A percentile compares a stretch with the other conserved stretches of the same genome.
phyloP scores from a whole-genome alignment of 2,329 filamentous ascomycete species.

The Aspergillus ochraceoroseus region DNA sequence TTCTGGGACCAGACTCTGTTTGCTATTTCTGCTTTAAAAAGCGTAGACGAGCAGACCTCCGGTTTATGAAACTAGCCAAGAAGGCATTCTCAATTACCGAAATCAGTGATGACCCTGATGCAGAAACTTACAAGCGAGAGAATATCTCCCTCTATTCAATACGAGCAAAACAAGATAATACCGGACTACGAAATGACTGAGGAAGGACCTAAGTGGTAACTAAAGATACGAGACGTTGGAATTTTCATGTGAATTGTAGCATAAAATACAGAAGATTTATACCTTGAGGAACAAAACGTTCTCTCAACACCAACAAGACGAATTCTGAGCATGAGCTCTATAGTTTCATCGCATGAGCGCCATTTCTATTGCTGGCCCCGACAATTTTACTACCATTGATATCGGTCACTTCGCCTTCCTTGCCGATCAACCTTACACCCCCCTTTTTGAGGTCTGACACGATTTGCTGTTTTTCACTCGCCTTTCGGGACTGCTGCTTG shows the following conservation, averaged over 20 bases:
- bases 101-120: slow-evolving; percentile 52
- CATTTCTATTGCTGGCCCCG: slow-evolving; percentile 28
- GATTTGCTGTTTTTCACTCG: slow-evolving; percentile 50
- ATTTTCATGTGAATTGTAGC: neutral
- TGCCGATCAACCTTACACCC: slow-evolving; percentile 85
- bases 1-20: slow-evolving; percentile 61
- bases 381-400: slow-evolving; percentile 73
- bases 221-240: neutral
- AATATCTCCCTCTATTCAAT: slow-evolving; percentile 40
- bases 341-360: slow-evolving; percentile 35
- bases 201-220: too few relatives aligned
- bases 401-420: slow-evolving; percentile 78
- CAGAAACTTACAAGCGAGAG: slow-evolving; percentile 34
- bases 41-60: slow-evolving; percentile 71
- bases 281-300: neutral
- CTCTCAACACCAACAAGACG: too few relatives aligned
- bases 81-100: slow-evolving; percentile 62
- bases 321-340: slow-evolving; percentile 24
- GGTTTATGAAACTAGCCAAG: slow-evolving; percentile 66
- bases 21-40: slow-evolving; percentile 96
- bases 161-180: slow-evolving; percentile 23
- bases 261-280: slow-evolving; percentile 1
- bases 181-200: too few relatives aligned
- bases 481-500: slow-evolving; percentile 45
- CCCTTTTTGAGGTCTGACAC: slow-evolving; percentile 71